Percentiles rank a stretch among this genome's conserved stretches.
Evolutionary conservation across 1,139 yeast genomes (phyloP).

Genomic region (Pichia sp.): DNA sequence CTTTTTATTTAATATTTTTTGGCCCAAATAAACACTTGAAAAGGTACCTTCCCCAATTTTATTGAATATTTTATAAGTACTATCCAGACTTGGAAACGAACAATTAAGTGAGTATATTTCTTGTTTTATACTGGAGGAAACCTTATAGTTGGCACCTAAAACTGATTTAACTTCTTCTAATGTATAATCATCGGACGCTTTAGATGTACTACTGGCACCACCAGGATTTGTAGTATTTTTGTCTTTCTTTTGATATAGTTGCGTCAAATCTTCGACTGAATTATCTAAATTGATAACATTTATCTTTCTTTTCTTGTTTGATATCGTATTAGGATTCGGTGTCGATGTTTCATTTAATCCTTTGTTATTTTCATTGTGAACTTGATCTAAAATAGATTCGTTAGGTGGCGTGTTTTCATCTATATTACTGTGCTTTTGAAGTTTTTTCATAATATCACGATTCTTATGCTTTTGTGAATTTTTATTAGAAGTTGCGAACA

Average conservation of each 20-base stretch:
- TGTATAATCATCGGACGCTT: slow-evolving; percentile 8
- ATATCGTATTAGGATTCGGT: too few relatives aligned
- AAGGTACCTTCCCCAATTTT: slow-evolving; percentile 96
- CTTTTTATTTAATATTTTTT: slow-evolving; percentile 29
- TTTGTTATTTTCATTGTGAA: slow-evolving; percentile 1
- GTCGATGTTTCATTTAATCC: neutral
- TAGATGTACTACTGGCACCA: neutral
- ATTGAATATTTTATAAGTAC: slow-evolving; percentile 61
- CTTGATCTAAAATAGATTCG: slow-evolving; percentile 7
- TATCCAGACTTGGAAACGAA: slow-evolving; percentile 56
- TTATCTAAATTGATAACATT: neutral
- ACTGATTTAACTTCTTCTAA: slow-evolving; percentile 7
- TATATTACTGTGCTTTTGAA: neutral
- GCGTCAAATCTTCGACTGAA: neutral
- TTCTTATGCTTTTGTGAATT: neutral
- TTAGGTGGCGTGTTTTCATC: neutral
- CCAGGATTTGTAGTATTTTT: neutral
- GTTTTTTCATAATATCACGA: neutral
- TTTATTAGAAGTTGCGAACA: neutral
- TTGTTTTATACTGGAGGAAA: slow-evolving; percentile 47
- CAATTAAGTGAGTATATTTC: slow-evolving; percentile 62
- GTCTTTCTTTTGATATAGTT: too few relatives aligned
- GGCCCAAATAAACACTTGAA: slow-evolving; percentile 82
- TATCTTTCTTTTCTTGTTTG: neutral
- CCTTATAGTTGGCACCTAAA: slow-evolving; percentile 15